Percentiles rank a stretch among this genome's conserved stretches.
Evolutionary conservation across 306 rosid genomes (phyloP).

Genomic region (Quercus parvula): DNA sequence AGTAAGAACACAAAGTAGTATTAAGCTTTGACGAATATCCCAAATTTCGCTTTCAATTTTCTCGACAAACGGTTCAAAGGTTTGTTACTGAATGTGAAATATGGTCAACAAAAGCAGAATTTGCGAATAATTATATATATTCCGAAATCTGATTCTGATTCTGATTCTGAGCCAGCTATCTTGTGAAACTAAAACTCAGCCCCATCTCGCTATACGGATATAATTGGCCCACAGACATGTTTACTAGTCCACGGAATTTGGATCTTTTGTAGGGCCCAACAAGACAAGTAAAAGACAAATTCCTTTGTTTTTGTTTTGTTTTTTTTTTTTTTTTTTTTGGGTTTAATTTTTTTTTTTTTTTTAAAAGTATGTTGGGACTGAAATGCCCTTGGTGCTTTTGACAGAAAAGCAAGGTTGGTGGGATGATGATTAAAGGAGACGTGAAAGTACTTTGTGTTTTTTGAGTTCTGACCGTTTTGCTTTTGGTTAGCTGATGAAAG

Average conservation of each 20-base stretch:
- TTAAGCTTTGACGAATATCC: constrained; percentile 15
- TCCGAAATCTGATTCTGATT: no score
- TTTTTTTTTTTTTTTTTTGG: not conserved
- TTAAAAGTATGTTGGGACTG: not conserved
- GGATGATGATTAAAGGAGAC: constrained; percentile 27
- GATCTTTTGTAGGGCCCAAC: constrained; percentile 35
- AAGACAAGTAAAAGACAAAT: constrained; percentile 45
- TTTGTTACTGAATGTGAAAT: not conserved
- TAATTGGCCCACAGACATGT: constrained; percentile 27
- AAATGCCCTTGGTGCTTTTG: not conserved
- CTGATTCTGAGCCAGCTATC: no score
- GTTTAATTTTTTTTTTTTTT: not conserved
- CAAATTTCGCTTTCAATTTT: not conserved
- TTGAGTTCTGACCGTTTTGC: constrained; percentile 36
- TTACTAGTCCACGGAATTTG: constrained; percentile 36
- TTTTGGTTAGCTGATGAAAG: constrained; percentile 45
- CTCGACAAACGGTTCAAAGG: no score
- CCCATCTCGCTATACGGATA: constrained; percentile 32
- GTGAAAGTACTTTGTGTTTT: constrained; percentile 25
- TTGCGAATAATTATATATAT: no score
- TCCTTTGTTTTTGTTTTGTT: not conserved
- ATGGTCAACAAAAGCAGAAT: not conserved
- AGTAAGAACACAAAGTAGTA: not conserved
- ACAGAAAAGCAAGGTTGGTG: constrained; percentile 1
- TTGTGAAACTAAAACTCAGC: not conserved